Conservation (phyloP, 2,329 filamentous ascomycete species). For the Stagonosporopsis chrysanthemi region DNA sequence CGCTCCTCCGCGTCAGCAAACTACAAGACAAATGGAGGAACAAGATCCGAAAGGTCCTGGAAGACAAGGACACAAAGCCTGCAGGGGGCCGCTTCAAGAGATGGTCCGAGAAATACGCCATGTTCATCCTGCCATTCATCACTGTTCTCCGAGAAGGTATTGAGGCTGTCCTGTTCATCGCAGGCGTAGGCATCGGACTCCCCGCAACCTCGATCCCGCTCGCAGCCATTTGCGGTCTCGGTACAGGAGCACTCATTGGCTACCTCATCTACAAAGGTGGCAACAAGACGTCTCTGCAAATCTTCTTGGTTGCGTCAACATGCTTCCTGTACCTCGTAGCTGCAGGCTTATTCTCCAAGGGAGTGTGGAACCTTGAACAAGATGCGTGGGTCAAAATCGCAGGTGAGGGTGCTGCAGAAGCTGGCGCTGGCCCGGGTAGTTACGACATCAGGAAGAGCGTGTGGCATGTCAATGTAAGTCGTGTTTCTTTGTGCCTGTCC, state of each 20-base stretch:
- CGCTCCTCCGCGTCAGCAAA: constrained; percentile 81
- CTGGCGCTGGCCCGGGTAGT: constrained; percentile 73
- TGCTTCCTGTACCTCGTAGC: constrained; percentile 86
- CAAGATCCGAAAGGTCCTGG: constrained; percentile 77
- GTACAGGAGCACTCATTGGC: constrained; percentile 71
- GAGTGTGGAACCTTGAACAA: constrained; percentile 76
- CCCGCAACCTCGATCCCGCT: constrained; percentile 80
- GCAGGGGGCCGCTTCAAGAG: constrained; percentile 62
- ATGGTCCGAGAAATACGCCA: constrained; percentile 78
- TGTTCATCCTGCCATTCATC: constrained; percentile 87
- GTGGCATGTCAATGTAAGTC: constrained; percentile 80
- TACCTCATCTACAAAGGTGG: constrained; percentile 79
- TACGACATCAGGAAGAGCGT: constrained; percentile 81
- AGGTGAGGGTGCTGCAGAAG: constrained; percentile 69
- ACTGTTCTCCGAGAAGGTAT: constrained; percentile 87
- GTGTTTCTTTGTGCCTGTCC: neutral
- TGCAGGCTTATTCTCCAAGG: constrained; percentile 80
- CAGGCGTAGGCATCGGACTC: constrained; percentile 78
- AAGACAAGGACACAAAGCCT: constrained; percentile 58
- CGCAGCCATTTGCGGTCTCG: constrained; percentile 74
- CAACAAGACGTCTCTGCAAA: constrained; percentile 70
- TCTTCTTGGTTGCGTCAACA: constrained; percentile 83
- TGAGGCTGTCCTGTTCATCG: constrained; percentile 86
- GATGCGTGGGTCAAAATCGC: constrained; percentile 71
- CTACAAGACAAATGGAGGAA: constrained; percentile 87